These are phyloP conservation scores for Stromatinia cepivora DNA, from an alignment of 2,329 filamentous ascomycete species.

Conservation along the genomic window DNA sequence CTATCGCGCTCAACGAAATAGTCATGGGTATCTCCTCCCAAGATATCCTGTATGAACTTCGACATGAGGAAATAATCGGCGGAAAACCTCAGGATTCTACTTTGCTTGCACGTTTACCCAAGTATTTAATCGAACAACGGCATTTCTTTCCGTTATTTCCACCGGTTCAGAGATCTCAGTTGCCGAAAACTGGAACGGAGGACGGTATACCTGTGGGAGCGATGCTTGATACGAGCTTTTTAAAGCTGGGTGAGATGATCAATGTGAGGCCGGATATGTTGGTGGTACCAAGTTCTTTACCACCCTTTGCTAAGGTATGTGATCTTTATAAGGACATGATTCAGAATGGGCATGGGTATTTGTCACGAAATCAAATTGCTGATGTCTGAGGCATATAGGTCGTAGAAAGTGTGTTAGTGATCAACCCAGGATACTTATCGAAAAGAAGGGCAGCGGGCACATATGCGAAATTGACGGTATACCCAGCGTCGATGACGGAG, in stretches of 20 bases:
- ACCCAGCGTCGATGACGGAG: slow-evolving; percentile 61
- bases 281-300: slow-evolving; percentile 77
- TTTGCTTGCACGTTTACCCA: slow-evolving; percentile 61
- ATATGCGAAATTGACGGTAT: slow-evolving; percentile 76
- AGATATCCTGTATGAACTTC: slow-evolving; percentile 80
- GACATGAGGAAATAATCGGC: slow-evolving; percentile 68
- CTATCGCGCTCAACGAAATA: slow-evolving; percentile 82
- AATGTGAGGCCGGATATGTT: slow-evolving; percentile 82
- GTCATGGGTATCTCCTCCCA: slow-evolving; percentile 79
- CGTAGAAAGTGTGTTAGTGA: slow-evolving; percentile 81
- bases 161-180: slow-evolving; percentile 65
- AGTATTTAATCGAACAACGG: slow-evolving; percentile 82
- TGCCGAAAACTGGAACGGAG: slow-evolving; percentile 64
- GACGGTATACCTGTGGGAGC: slow-evolving; percentile 67
- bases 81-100: slow-evolving; percentile 51
- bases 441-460: slow-evolving; percentile 84
- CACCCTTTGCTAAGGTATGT: slow-evolving; percentile 82
- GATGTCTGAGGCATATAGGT: slow-evolving; percentile 56
- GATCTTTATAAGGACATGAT: background rate
- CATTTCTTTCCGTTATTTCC: slow-evolving; percentile 92
- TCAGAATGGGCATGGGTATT: background rate
- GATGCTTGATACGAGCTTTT: slow-evolving; percentile 77
- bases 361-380: background rate
- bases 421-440: slow-evolving; percentile 87
- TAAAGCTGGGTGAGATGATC: slow-evolving; percentile 89